Base-by-base conservation (phyloP, 2,329 filamentous ascomycete species). In the Neopestalotiopsis rosae region DNA sequence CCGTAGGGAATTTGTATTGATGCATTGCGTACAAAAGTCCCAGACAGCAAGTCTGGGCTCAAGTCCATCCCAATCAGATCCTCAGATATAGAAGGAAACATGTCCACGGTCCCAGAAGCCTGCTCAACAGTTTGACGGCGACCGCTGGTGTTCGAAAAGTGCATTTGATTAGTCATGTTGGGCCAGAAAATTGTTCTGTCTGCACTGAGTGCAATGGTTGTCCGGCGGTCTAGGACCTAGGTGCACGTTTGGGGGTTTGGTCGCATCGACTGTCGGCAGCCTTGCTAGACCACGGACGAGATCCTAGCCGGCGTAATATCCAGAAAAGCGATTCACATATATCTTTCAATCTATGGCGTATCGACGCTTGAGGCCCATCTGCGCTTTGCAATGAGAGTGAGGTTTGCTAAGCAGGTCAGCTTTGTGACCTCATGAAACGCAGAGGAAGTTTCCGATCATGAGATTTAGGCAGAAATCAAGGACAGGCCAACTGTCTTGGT, bases 61-160 rank as follows among this genome's bases (percentile, higher is more conserved):
- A 57, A 30, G 4, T 66, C 63, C 32, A 67, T 67, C 49, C 65
- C 65, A 10, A 34, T 32, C 17, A 67, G 30, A 38, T 67, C 65
- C 2, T 67, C 32, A 5, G 52, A 45, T n/a, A 52, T 14, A 7
- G 52, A n/a, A n/a, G 52, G 17, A 42, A 67, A 59, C 56, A 67
- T 42, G 6, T 67, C 56, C 12, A 49, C 38, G 20, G 32, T 12
- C 20, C 57, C 58, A 24, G 65, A 52, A n/a, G 65, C 13, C 17
- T 9, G 45, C 24, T 45, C n/a, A 32, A 61, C 40, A 30, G 34
- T 45, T 9, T 12, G 20, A 7, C 38, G 52, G 42, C 40, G 32
- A 30, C n/a, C 32, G 4, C 28, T 7, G 14, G 52, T 20, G 20
- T 52, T 32, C 32, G 34, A 59, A 20, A 30, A 10, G 14, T 45